These are phyloP conservation scores for Aphanomyces invadans DNA, from an alignment of 352 stramenopile genomes.

Conservation along the genomic window DNA sequence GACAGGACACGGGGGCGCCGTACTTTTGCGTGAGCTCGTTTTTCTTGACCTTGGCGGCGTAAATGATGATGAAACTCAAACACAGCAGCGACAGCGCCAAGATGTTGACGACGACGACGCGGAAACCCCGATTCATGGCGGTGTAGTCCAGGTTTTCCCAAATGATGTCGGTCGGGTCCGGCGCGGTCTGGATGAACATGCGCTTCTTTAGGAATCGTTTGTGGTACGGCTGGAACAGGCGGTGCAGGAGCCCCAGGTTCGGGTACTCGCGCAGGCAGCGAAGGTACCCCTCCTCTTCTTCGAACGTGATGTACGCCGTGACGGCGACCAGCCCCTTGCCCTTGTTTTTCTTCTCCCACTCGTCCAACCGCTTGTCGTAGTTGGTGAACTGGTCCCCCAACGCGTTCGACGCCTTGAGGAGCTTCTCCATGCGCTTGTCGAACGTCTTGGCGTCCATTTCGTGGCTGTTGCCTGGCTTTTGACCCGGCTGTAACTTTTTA, in stretches of 20 bases:
- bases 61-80: conserved; percentile 68
- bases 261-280: conserved; percentile 74
- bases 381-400: conserved; percentile 40
- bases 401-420: conserved; percentile 39
- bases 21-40: conserved; percentile 64
- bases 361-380: conserved; percentile 41
- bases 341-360: conserved; percentile 36
- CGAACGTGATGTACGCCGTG: conserved; percentile 78
- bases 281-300: conserved; percentile 71
- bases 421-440: conserved; percentile 32
- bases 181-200: conserved; percentile 56
- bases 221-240: conserved; percentile 54
- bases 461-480: background rate
- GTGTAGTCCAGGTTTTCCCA: conserved; percentile 77
- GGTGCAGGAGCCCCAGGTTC: conserved; percentile 59
- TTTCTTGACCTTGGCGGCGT: conserved; percentile 64
- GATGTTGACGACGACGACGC: conserved; percentile 58
- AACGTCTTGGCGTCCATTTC: conserved; percentile 39
- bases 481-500: conserved; percentile 34
- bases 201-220: conserved; percentile 67
- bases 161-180: conserved; percentile 75
- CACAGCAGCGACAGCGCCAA: conserved; percentile 62
- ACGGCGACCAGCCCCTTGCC: conserved; percentile 40
- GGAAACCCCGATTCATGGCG: conserved; percentile 46
- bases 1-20: conserved; percentile 52